Base-by-base conservation (phyloP, 2,329 filamentous ascomycete species). In the Biscogniauxia mediterranea region DNA sequence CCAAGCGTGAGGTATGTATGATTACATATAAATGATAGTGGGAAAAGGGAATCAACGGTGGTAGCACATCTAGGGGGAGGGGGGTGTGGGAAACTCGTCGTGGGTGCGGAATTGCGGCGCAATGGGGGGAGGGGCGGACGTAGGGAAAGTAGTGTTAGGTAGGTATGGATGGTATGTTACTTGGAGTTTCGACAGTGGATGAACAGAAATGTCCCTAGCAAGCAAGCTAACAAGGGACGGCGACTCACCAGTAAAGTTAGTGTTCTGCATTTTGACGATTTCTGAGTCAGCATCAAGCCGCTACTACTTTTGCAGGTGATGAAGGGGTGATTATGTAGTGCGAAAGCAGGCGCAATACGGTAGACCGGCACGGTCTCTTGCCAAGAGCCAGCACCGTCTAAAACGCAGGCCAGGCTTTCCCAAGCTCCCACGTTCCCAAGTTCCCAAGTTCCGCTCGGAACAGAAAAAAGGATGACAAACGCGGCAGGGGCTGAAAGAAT, bases 211-310 rank as follows among this genome's bases (percentile, higher is more conserved):
- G 62, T 51, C 61, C 57, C 62, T 64, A 66, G 56, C 54, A 56
- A 58, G 49, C 60, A 54, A 55, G 56, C 58, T 57, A 65, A 62
- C 62, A 66, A 64, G 55, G 56, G 54, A 63, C 63, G 61, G 62
- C 64, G 60, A 73, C 71, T 68, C 67, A 74, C 71, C 71, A 69
- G 53, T 62, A 49, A 63, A 61, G 61, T 63, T 70, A 68, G 68
- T 59, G 64, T 67, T 67, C 67, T 71, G 66, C 71, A 72, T 73
- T 60, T 64, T 68, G 57, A 42, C 28, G 58, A 56, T 56, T 56
- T 71, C 68, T 72, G 71, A 73, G 65, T 73, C 71, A 73, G 71
- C 71, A 72, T 65, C 62, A 52, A 64, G 61, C 46, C 50, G 54
- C 56, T 55, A 59, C 23, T 21, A 38, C 49, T n/a, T 19, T 13